Conservation (phyloP, 2,329 filamentous ascomycete genomes). For the Scedosporium apiospermum region DNA sequence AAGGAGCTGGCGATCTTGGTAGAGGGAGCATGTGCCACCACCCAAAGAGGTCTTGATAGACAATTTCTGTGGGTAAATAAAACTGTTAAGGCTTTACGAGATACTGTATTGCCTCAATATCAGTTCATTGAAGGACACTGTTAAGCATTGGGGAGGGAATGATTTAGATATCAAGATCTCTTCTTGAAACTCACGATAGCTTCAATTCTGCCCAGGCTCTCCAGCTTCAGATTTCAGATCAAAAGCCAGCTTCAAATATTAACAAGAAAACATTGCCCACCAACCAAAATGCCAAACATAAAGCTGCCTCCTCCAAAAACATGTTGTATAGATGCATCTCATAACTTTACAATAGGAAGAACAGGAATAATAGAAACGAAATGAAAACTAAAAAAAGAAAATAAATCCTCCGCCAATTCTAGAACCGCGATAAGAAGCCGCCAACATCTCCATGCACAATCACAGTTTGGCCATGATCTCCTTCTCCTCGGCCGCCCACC, state of each 20-base stretch:
- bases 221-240: too few species aligned
- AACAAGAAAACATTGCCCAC: background rate
- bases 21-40: background rate
- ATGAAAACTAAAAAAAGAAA: background rate
- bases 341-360: background rate
- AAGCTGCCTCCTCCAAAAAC: background rate
- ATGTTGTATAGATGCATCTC: background rate
- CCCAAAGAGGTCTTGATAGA: background rate
- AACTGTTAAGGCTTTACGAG: too few species aligned
- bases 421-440: background rate
- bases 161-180: too few species aligned
- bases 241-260: background rate
- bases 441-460: constrained; percentile 3
- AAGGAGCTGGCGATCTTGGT: background rate
- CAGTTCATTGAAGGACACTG: too few species aligned
- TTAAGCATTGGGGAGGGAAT: too few species aligned
- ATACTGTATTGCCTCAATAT: too few species aligned
- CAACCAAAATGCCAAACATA: background rate
- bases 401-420: background rate
- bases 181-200: too few species aligned
- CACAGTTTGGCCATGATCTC: constrained; percentile 34
- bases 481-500: constrained; percentile 55
- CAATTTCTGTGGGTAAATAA: background rate
- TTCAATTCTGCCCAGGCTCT: too few species aligned
- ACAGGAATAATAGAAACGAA: background rate